Base-by-base conservation (phyloP, 805 yeast genomes). In the Yamadazyma ubonensis region DNA sequence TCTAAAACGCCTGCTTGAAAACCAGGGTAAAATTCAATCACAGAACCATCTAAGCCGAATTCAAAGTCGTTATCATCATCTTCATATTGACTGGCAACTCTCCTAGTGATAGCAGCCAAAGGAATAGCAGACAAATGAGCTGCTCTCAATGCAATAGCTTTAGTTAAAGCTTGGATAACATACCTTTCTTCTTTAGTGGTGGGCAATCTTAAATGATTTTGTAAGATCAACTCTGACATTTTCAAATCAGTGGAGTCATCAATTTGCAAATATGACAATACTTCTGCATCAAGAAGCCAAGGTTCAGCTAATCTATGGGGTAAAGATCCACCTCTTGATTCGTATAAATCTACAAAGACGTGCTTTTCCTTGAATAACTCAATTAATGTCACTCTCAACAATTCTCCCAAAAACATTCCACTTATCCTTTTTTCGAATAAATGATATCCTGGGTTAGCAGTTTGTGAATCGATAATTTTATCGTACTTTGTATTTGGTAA, bases 11-110 rank as follows among this genome's bases (percentile, higher is more conserved):
- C 77, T 9, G 82, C 76, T 65, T 83, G 81, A 67, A 85, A 91
- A 18, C 91, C 90, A 12, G 99, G 99, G 62, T 90, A 93, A 57
- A 78, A 85, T 64, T 91, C 96, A 36, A 91, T 83, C 40, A 91
- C 93, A 2, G 96, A 83, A 26, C 99, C 99, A 62, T 91, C 98
- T 44, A 90, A 90, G 43, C 97, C 98, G 49, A 93, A 78, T 60
- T 91, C 98, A 36, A 91, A 88, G 54, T 82, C 86, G 45, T 76
- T 79, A 29, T 52, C 54, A 33, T 63, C 69, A 39, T 61, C 54
- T n/a, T 51, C 33, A 52, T 83, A 86, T 32, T 68, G 67, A 39
- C 74, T 78, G 33, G 76, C 74, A 37, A 89, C 76, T 11, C 91
- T 83, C 37, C 71, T 73, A 1, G 90, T 83, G 41, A 91, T 76